These are phyloP conservation scores for Chrysopogon serrulatus DNA, from an alignment of 176 grass and related monocot genomes.

Conservation along the genomic window DNA sequence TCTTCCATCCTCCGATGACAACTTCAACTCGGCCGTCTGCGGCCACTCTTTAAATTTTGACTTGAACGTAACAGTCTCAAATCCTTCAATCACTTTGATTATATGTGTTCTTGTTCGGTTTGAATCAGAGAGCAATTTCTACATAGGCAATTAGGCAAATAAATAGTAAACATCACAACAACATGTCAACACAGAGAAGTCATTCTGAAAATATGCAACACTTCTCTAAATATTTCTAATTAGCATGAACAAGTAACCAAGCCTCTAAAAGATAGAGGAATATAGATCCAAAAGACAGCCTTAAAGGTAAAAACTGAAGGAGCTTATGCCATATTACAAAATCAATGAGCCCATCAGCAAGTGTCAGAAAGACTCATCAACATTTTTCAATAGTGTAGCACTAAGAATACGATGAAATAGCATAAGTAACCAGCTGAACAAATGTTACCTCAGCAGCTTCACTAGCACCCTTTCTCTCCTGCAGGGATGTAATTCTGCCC, in stretches of 20 bases:
- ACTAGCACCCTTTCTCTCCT: slow-evolving; percentile 85
- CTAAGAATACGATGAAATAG: background rate
- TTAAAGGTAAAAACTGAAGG: background rate
- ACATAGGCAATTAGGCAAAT: slow-evolving; percentile 17
- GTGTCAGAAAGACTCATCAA: background rate
- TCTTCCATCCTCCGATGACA: slow-evolving; percentile 89
- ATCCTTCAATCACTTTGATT: slow-evolving; percentile 86
- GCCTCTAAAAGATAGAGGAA: background rate
- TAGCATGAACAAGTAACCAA: slow-evolving; percentile 3
- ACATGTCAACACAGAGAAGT: background rate
- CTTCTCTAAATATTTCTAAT: background rate
- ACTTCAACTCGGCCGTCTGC: slow-evolving; percentile 69
- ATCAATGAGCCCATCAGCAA: background rate
- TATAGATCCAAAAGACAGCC: background rate
- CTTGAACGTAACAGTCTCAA: slow-evolving; percentile 76
- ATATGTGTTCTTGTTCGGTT: slow-evolving; percentile 54
- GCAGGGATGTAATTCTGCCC: slow-evolving; percentile 81
- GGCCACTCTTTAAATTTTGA: slow-evolving; percentile 91
- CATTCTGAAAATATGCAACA: background rate
- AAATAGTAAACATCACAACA: slow-evolving; percentile 4
- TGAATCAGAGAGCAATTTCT: slow-evolving; percentile 69
- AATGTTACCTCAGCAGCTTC: slow-evolving; percentile 73
- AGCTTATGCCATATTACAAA: background rate
- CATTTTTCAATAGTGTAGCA: background rate
- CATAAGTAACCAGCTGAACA: background rate